A percentile compares a stretch with the other conserved stretches of the same genome.
phyloP scores from a whole-genome alignment of 192 early-diverging fungal genomes.

The Dissophora ornata region DNA sequence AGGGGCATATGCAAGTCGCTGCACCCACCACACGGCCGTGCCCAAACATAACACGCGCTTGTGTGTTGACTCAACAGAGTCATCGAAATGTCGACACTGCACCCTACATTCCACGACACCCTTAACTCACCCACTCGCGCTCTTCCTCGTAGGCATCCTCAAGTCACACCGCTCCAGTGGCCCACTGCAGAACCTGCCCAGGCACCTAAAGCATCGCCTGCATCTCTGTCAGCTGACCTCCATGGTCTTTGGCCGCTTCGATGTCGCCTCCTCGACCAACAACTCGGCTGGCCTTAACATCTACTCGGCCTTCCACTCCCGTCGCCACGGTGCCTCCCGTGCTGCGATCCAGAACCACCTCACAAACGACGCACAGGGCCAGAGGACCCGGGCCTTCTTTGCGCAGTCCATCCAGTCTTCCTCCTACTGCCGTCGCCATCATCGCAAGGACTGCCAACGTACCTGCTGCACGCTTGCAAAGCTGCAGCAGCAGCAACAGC shows the following conservation, averaged over 20 bases:
- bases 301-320: constrained; percentile 41
- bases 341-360: constrained; percentile 36
- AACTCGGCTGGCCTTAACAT: constrained; percentile 37
- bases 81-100: no score
- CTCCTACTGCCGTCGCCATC: constrained; percentile 59
- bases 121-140: no score
- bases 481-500: constrained; percentile 39
- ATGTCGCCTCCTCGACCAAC: constrained; percentile 52
- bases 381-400: constrained; percentile 45
- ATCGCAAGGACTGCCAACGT: constrained; percentile 52
- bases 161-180: constrained; percentile 52
- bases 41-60: no score
- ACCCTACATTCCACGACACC: no score
- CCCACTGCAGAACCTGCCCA: constrained; percentile 49
- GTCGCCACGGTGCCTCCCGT: constrained; percentile 27
- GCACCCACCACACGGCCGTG: neutral
- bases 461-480: constrained; percentile 54
- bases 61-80: constrained; percentile 17
- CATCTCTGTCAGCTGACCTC: constrained; percentile 66
- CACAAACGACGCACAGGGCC: constrained; percentile 23
- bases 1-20: neutral
- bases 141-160: constrained; percentile 50
- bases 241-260: constrained; percentile 69
- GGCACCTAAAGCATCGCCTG: constrained; percentile 61
- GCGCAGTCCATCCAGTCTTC: constrained; percentile 38